Evolutionary conservation across 768 basidiomycete species (phyloP).

Genomic region (Rhizopogon roseolus): DNA sequence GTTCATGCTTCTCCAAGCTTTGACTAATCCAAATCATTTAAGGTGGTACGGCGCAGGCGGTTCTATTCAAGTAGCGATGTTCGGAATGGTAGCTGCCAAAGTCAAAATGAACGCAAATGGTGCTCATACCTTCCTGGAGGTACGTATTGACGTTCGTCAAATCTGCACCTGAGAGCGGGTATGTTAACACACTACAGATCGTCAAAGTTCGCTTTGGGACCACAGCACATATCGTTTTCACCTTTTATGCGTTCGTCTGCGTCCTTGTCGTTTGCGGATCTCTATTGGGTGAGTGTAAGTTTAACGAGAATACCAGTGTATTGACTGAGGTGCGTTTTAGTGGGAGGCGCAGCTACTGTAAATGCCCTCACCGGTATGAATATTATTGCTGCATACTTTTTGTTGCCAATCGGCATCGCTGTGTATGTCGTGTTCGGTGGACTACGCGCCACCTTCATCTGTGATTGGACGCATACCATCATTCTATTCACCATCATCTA

Average conservation of each 20-base stretch:
- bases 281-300: conserved; percentile 22
- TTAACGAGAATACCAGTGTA: not conserved
- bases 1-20: not conserved
- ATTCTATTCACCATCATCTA: conserved; percentile 26
- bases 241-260: conserved; percentile 28
- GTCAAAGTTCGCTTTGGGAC: conserved; percentile 33
- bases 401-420: conserved; percentile 24
- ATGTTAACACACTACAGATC: conserved; percentile 18
- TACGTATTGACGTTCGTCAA: not conserved
- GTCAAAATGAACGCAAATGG: conserved; percentile 40
- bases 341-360: conserved; percentile 26
- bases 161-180: too few relatives aligned
- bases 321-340: not conserved
- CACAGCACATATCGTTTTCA: conserved; percentile 28
- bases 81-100: conserved; percentile 33
- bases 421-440: conserved; percentile 20
- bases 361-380: conserved; percentile 28
- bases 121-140: conserved; percentile 39
- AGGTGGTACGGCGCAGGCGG: conserved; percentile 33
- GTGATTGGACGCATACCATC: conserved; percentile 21
- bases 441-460: conserved; percentile 19
- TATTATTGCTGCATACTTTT: conserved; percentile 25
- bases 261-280: conserved; percentile 35
- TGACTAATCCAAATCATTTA: not conserved
- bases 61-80: conserved; percentile 36